phyloP scores from a whole-genome alignment of 371 early-diverging fungal species.

The Catenaria anguillulae region DNA sequence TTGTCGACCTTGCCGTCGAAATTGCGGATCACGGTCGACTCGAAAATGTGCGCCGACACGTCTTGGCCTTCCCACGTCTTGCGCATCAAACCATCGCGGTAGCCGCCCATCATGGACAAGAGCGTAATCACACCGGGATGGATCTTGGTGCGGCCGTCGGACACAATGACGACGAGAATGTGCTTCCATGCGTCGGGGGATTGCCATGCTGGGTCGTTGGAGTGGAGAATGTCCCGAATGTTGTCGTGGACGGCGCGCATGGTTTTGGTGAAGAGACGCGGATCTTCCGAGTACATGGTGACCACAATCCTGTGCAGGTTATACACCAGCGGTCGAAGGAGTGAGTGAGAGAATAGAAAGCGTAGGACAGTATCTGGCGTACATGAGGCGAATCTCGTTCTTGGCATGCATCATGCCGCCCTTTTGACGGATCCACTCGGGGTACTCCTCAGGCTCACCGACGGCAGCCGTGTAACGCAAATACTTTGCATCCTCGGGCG shows the following conservation, averaged over 20 bases:
- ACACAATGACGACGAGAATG: constrained; percentile 63
- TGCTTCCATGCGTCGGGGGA: constrained; percentile 69
- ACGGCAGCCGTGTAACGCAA: constrained; percentile 60
- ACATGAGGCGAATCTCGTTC: constrained; percentile 48
- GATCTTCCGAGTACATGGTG: no score
- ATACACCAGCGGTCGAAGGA: constrained; percentile 13
- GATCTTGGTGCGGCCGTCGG: constrained; percentile 65
- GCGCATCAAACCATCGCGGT: constrained; percentile 23
- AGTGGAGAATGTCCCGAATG: constrained; percentile 52
- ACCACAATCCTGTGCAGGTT: background rate
- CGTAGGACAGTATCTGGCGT: constrained; percentile 17
- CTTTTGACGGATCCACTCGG: constrained; percentile 14
- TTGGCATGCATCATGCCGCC: constrained; percentile 34
- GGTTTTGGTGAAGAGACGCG: constrained; percentile 51
- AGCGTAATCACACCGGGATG: constrained; percentile 36
- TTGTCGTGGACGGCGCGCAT: constrained; percentile 67
- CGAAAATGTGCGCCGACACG: constrained; percentile 62
- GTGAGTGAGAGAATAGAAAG: no score
- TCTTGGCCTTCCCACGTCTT: no score
- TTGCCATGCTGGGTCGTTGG: constrained; percentile 44
- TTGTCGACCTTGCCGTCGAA: constrained; percentile 11
- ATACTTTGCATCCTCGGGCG: background rate
- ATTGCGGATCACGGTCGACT: constrained; percentile 69
- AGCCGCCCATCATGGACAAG: constrained; percentile 48
- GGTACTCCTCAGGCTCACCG: constrained; percentile 37